Percentiles rank a stretch among this genome's conserved stretches.
Conservation (phyloP, 352 stramenopile species). For the Hyaloperonospora brassicae region DNA sequence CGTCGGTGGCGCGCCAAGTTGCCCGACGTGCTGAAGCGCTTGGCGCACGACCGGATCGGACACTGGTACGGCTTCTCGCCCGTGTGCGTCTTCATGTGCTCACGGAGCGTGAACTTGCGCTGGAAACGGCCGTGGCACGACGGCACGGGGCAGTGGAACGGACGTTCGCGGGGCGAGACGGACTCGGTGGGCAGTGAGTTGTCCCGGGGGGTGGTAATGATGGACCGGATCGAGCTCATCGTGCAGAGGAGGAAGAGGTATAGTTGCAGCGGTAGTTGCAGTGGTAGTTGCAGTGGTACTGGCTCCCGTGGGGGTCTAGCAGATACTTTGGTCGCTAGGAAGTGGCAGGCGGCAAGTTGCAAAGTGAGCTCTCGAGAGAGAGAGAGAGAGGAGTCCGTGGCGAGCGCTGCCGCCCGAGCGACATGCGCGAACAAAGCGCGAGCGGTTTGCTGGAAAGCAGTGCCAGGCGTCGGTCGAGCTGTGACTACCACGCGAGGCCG, state of each 20-base stretch:
- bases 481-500: slow-evolving; percentile 17
- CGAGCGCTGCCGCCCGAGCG: slow-evolving; percentile 1
- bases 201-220: slow-evolving; percentile 3
- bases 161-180: slow-evolving; percentile 19
- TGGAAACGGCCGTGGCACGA: slow-evolving; percentile 47
- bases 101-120: slow-evolving; percentile 64
- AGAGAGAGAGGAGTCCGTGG: too few relatives aligned
- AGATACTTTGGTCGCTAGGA: slow-evolving; percentile 22
- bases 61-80: slow-evolving; percentile 67
- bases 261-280: too few relatives aligned
- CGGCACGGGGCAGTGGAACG: slow-evolving; percentile 34
- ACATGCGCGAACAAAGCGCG: too few relatives aligned
- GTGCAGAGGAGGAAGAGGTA: slow-evolving; percentile 4
- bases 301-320: background rate
- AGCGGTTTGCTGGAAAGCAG: slow-evolving; percentile 8
- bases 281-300: too few relatives aligned
- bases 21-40: slow-evolving; percentile 57
- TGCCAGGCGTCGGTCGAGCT: slow-evolving; percentile 16
- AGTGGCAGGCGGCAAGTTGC: slow-evolving; percentile 30
- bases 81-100: slow-evolving; percentile 79
- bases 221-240: slow-evolving; percentile 22
- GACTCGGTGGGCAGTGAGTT: background rate
- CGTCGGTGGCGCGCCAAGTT: slow-evolving; percentile 50
- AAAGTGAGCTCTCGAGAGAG: slow-evolving; percentile 32
- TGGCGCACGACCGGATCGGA: slow-evolving; percentile 40